Evolutionary conservation across 2,329 filamentous ascomycete species (phyloP), one percentile per base, ranked within the genome.

Genomic region (Byssothecium circinans): DNA sequence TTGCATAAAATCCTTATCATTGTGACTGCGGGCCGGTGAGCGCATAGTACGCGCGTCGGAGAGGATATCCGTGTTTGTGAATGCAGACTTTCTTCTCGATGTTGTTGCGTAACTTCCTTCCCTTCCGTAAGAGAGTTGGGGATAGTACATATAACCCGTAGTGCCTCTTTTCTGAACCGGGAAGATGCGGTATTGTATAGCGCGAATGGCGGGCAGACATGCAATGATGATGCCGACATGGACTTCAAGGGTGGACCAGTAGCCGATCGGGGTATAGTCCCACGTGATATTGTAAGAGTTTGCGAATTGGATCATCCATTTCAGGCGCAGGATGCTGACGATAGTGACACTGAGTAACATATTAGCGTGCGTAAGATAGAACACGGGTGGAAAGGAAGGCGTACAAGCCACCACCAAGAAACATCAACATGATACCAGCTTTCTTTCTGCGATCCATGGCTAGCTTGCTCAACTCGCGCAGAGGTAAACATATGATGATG

Each of bases 261-360:
- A 63, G n/a, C 59, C 58, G 7, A 63, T 49, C 3, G 60, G 52
- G 0, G 57, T 48, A n/a, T 65, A 65, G 42, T 66, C 63, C 63
- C 71, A 73, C 2, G 64, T 69, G 2, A 71, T 49, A 49, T 78
- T 77, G 0, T 65, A 44, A 1, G 73, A 72, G 20, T 66, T 69
- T 10, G 71, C 69, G 51, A 78, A 77, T 18, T 70, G 59, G 30
- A 77, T 68, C 37, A 78, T 61, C 17, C 68, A 73, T 19, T 71
- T 67, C 3, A 78, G 56, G 8, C 75, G 71, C 22, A 77, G 56
- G 20, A 73, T 68, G 45, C 72, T 75, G 49, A 77, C 64, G n/a
- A 78, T 50, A 2, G 73, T 77, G 32, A 75, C 72, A 43, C 72
- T 76, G 30, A 42, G 8, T 53, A 8, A 20, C 12, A 11, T 17